These are phyloP conservation scores for Russula vinacea DNA, from an alignment of 768 basidiomycete genomes.

Conservation along the genomic window DNA sequence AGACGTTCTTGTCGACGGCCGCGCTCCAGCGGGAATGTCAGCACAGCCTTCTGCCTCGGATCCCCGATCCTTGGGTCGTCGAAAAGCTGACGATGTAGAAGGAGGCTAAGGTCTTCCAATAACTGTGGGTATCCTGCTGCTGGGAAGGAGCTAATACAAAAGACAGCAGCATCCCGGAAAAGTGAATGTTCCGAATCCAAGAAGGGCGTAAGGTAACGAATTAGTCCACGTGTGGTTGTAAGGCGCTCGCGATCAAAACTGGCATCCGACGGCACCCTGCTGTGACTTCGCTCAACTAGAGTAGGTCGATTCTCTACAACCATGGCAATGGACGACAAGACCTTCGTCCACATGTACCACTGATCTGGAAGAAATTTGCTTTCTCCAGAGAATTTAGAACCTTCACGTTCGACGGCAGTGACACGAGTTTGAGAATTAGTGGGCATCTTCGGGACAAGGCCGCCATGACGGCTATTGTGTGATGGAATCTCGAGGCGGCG, in stretches of 20 bases:
- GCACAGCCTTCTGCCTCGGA: conserved; percentile 41
- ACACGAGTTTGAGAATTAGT: conserved; percentile 44
- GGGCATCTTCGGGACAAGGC: conserved; percentile 58
- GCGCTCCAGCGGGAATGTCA: conserved; percentile 48
- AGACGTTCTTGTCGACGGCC: conserved; percentile 72
- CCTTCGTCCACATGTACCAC: conserved; percentile 82
- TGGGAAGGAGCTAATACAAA: conserved; percentile 86
- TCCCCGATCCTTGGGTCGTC: conserved; percentile 56
- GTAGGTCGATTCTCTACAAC: conserved; percentile 59
- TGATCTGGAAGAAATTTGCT: conserved; percentile 63
- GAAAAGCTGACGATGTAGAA: conserved; percentile 79
- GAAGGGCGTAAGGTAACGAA: conserved; percentile 82
- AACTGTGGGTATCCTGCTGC: conserved; percentile 72
- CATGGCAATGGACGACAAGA: conserved; percentile 78
- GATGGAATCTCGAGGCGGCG: conserved; percentile 66
- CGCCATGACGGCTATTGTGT: conserved; percentile 67
- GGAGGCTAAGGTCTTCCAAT: conserved; percentile 76
- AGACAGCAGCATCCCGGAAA: conserved; percentile 82
- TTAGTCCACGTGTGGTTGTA: conserved; percentile 76
- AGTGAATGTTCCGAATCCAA: conserved; percentile 79
- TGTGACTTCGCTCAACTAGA: conserved; percentile 59
- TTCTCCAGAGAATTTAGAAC: conserved; percentile 51
- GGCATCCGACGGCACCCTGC: conserved; percentile 65
- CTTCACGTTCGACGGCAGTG: conserved; percentile 48
- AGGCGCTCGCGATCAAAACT: conserved; percentile 80